Evolutionary conservation across 768 basidiomycete species (phyloP), one percentile per base, ranked within the genome.

Genomic region (Rhodocollybia butyracea): DNA sequence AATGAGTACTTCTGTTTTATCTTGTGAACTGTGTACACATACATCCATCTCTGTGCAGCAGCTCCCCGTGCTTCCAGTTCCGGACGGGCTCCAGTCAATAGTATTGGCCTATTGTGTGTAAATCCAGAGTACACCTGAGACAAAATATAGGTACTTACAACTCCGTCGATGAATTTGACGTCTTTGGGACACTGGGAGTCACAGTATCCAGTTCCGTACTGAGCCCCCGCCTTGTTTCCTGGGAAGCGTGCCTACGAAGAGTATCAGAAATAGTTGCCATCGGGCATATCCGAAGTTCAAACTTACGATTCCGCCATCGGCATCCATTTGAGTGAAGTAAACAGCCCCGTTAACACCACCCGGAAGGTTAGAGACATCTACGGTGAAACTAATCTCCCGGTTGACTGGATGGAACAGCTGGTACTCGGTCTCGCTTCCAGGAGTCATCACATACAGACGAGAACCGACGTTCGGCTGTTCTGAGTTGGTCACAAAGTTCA

Each of bases 331-430:
- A 50, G 73, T 68, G 68, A 84, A 81, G 73, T 84, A 84, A 54
- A 84, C 69, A 12, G 82, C 82, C 60, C 79, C 83, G 66, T 85
- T 85, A 62, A 85, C 74, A 56, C 82, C 82, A 61, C 82, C 82
- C 4, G 77, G 76, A 48, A 83, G 76, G 58, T 80, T 70, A 57
- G 80, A 79, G 55, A 83, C 72, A 64, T 83, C 81, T 66, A 83
- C 80, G 69, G 81, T 80, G 69, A 83, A 82, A 21, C 78, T 74
- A 70, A 83, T 82, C 69, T 83, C 81, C 62, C 77, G 73, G 69
- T 82, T 81, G 60, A 71, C 61, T 64, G 79, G 70, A 65, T 80
- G 74, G 76, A 83, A 82, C 61, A 68, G 66, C 60, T 73, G 66
- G 70, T 83, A 83, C 41, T 64, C 54, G 56, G 66, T 63, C 51